Base-by-base conservation (phyloP, 208 protist species). In the Trypanosoma scelopori region DNA sequence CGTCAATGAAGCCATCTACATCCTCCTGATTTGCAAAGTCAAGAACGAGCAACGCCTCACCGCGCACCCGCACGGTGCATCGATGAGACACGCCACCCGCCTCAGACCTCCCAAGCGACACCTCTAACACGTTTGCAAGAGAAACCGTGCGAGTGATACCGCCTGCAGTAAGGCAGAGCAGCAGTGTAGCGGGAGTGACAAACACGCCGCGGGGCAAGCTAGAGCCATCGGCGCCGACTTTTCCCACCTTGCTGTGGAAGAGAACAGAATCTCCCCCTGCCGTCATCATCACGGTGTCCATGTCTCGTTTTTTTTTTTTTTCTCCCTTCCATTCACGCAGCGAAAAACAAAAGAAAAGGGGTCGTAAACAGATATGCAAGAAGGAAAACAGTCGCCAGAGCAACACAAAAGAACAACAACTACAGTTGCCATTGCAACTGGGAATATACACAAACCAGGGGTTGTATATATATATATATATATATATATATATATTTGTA, bases 181-280 rank as follows among this genome's bases (percentile, higher is more conserved):
- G 79, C 12, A 88, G 35, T 46, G 63, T 37, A 5, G 56, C 68
- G 48, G 58, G 52, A 0, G 78, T 84, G 13, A 84, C 50, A 32
- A 79, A 67, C 0, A 87, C 55, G 28, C 70, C 58, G 7, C 82
- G 71, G 6, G 68, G 60, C 4, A 87, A 63, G 12, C 47, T 80
- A 57, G 61, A 80, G 49, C 74, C 78, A 47, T 84, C 76, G n/a
- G 72, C 39, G 11, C 78, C 78, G 12, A 87, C 77, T 53, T 87
- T 87, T 25, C 74, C 58, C 1, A 84, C 75, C 16, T 70, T 65
- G 23, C 56, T 55, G 51, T 63, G 28, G 42, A 55, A 77, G 22
- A 68, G 16, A 55, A 66, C 49, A 59, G 57, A 64, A 39, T 71
- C 53, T 20, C 15, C 20, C 15, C 15, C n/a, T 39, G 23, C 45